Percentiles rank a stretch among this genome's conserved stretches.
Evolutionary conservation across 441 rosid genomes (phyloP).

Genomic region (Erodium texanum): DNA sequence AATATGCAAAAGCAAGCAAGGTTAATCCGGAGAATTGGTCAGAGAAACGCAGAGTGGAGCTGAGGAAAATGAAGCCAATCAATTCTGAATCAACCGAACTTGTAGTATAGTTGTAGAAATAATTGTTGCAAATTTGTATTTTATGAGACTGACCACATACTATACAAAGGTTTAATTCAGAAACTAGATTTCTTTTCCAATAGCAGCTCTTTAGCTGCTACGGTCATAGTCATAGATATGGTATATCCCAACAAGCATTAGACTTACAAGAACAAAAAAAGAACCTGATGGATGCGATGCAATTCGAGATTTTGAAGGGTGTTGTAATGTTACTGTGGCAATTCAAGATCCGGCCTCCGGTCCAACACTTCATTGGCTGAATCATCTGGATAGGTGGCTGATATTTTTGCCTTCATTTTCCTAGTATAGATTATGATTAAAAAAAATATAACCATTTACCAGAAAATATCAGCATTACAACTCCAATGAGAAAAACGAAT

Average conservation of each 20-base stretch:
- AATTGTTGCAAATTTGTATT: no score
- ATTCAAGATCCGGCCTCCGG: constrained; percentile 70
- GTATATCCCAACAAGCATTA: not conserved
- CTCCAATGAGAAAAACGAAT: not conserved
- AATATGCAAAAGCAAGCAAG: no score
- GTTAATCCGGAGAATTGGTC: no score
- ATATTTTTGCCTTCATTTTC: constrained; percentile 56
- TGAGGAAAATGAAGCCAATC: no score
- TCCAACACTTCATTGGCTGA: constrained; percentile 53
- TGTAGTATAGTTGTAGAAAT: no score
- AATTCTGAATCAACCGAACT: no score
- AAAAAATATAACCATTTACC: not conserved
- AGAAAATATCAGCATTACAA: not conserved
- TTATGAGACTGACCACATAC: no score
- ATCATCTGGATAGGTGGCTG: constrained; percentile 61
- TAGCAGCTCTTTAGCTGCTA: no score
- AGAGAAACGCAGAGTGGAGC: no score
- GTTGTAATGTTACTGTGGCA: constrained; percentile 30
- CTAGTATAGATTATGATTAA: constrained; percentile 24
- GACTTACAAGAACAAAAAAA: not conserved
- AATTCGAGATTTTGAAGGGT: not conserved
- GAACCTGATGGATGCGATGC: not conserved
- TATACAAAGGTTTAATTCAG: no score
- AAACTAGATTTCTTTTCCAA: no score
- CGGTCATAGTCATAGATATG: no score